Evolutionary conservation across 1,284 basidiomycete species (phyloP).

Genomic region (Cryptococcus sp.): DNA sequence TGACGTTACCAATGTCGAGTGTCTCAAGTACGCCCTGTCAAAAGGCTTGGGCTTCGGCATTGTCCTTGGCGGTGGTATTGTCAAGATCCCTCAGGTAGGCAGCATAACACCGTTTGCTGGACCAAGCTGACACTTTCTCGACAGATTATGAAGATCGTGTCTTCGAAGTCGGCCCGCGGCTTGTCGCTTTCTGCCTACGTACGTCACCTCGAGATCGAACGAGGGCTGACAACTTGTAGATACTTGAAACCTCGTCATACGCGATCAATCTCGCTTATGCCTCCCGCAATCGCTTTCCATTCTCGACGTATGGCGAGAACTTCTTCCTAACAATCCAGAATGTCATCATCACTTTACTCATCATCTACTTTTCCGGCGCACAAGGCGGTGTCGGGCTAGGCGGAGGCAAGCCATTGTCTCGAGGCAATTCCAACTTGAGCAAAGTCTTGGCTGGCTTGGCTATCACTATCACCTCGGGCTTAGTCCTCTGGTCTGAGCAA

Average conservation of each 20-base stretch:
- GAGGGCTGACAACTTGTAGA: slow-evolving; percentile 21
- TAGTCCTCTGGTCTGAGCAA: slow-evolving; percentile 57
- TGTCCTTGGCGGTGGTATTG: slow-evolving; percentile 87
- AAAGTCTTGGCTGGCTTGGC: slow-evolving; percentile 52
- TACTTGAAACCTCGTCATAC: slow-evolving; percentile 80
- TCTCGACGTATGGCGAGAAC: slow-evolving; percentile 95
- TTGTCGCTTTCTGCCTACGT: slow-evolving; percentile 77
- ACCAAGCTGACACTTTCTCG: slow-evolving; percentile 52
- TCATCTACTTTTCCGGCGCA: slow-evolving; percentile 59
- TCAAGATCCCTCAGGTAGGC: slow-evolving; percentile 87
- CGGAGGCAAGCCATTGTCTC: slow-evolving; percentile 5
- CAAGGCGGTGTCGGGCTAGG: slow-evolving; percentile 8
- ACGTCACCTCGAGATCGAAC: not conserved
- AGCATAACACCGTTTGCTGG: slow-evolving; percentile 42
- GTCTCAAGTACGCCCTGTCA: slow-evolving; percentile 87
- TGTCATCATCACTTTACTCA: slow-evolving; percentile 76
- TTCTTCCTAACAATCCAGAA: slow-evolving; percentile 84
- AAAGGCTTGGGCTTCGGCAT: slow-evolving; percentile 92
- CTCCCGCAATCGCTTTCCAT: slow-evolving; percentile 77
- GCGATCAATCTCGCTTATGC: slow-evolving; percentile 86
- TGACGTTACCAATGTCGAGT: slow-evolving; percentile 75
- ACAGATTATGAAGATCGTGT: slow-evolving; percentile 59
- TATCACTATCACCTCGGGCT: slow-evolving; percentile 53
- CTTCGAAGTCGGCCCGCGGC: slow-evolving; percentile 72
- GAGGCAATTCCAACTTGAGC: slow-evolving; percentile 11